A percentile compares a stretch with the other conserved stretches of the same genome.
Conservation (phyloP, 2,329 filamentous ascomycete species). For the Microsporum ferrugineum region DNA sequence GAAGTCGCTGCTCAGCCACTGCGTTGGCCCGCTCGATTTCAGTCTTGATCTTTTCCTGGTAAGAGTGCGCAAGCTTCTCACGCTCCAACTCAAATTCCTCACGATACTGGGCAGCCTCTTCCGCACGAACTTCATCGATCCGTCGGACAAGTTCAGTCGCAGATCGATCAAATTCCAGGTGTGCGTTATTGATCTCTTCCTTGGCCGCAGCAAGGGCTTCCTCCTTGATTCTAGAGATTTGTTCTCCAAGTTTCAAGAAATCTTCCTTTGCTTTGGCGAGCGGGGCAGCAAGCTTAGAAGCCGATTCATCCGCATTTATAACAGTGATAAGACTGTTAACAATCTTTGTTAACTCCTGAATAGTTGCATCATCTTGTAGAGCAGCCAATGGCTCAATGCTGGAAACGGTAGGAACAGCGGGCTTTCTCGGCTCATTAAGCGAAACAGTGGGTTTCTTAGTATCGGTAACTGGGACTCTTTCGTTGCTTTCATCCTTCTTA, state of each 20-base stretch:
- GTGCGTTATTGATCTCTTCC: slow-evolving; percentile 57
- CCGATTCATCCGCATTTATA: slow-evolving; percentile 74
- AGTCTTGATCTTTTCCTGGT: slow-evolving; percentile 66
- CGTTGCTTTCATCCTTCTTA: slow-evolving; percentile 19
- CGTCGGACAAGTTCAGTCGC: slow-evolving; percentile 77
- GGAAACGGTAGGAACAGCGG: slow-evolving; percentile 39
- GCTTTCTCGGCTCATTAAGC: slow-evolving; percentile 27
- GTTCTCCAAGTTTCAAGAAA: slow-evolving; percentile 62
- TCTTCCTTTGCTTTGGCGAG: slow-evolving; percentile 79
- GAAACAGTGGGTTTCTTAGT: slow-evolving; percentile 15
- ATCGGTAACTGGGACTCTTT: slow-evolving; percentile 31
- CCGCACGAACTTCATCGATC: slow-evolving; percentile 71
- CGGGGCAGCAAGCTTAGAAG: slow-evolving; percentile 63
- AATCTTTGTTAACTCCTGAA: slow-evolving; percentile 88
- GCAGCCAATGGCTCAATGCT: slow-evolving; percentile 70
- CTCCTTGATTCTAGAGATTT: slow-evolving; percentile 63
- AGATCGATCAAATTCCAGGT: slow-evolving; percentile 72
- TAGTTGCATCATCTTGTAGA: slow-evolving; percentile 70
- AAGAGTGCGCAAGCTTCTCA: slow-evolving; percentile 62
- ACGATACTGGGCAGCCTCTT: slow-evolving; percentile 72
- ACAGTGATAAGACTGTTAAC: slow-evolving; percentile 92
- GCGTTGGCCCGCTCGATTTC: slow-evolving; percentile 70
- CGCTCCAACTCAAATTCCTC: slow-evolving; percentile 83
- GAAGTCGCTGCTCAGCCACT: slow-evolving; percentile 68
- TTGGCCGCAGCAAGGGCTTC: slow-evolving; percentile 60